Conservation (phyloP, 371 early-diverging fungal genomes). For the Rhizopus microsporus region DNA sequence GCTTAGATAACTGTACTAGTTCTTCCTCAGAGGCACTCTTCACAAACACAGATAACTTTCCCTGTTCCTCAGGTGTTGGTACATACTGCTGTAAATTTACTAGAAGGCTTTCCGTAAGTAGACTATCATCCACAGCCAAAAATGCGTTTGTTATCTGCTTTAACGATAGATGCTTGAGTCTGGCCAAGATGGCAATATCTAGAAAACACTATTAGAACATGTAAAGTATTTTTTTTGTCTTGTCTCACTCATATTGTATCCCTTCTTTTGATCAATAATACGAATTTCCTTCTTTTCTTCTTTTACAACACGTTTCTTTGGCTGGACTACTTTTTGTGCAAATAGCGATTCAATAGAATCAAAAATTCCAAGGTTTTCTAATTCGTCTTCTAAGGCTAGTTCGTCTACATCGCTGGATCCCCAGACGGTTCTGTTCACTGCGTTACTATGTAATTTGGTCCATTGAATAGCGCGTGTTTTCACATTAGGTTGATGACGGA, state of each 20-base stretch:
- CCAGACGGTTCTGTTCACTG: constrained; percentile 64
- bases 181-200: constrained; percentile 73
- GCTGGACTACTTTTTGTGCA: constrained; percentile 66
- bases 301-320: constrained; percentile 32
- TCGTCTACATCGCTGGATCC: constrained; percentile 52
- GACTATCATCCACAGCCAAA: constrained; percentile 59
- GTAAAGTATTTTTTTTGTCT: constrained; percentile 4
- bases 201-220: not conserved
- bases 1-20: constrained; percentile 63
- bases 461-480: constrained; percentile 86
- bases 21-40: constrained; percentile 70
- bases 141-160: constrained; percentile 61
- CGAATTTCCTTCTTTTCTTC: constrained; percentile 55
- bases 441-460: constrained; percentile 76
- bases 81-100: constrained; percentile 66
- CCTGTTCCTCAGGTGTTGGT: constrained; percentile 79
- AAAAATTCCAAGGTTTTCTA: constrained; percentile 64
- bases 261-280: constrained; percentile 75
- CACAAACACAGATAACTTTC: constrained; percentile 66
- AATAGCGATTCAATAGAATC: constrained; percentile 72
- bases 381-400: constrained; percentile 53
- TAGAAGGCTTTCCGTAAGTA: constrained; percentile 68
- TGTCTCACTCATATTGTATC: constrained; percentile 72
- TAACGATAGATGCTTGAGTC: constrained; percentile 65
- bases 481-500: constrained; percentile 65